phyloP scores from a whole-genome alignment of 306 rosid genomes.

The Spatholobus suberectus region DNA sequence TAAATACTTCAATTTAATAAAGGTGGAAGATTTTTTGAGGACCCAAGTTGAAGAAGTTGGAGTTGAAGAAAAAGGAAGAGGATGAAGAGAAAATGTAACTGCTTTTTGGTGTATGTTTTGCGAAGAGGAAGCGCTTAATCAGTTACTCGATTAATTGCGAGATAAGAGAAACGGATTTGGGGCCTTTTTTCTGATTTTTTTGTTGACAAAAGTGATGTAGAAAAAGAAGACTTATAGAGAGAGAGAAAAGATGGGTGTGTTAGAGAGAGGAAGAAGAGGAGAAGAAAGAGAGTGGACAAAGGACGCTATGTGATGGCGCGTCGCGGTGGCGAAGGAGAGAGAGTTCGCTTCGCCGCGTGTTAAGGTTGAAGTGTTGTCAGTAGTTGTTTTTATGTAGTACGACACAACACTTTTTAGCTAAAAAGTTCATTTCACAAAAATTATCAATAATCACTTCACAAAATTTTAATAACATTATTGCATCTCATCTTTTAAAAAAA shows the following conservation, averaged over 20 bases:
- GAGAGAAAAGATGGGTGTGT: too few species aligned
- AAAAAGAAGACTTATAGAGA: background rate
- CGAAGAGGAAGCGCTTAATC: background rate
- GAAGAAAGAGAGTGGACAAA: background rate
- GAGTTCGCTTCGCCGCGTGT: constrained; percentile 73
- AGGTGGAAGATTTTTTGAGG: constrained; percentile 17
- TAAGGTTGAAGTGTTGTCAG: constrained; percentile 41
- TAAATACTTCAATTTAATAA: constrained; percentile 21
- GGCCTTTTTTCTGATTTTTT: background rate
- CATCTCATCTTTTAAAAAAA: too few species aligned
- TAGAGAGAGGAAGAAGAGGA: background rate
- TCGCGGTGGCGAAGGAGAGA: constrained; percentile 46
- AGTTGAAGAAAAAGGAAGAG: background rate
- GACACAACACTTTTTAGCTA: too few species aligned
- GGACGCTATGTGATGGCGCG: background rate
- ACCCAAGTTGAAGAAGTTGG: background rate
- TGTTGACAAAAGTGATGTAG: background rate
- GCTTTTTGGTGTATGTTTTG: background rate
- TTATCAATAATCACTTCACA: too few species aligned
- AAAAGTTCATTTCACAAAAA: too few species aligned
- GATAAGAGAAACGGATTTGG: constrained; percentile 14
- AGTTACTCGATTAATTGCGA: constrained; percentile 31
- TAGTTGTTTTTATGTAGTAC: background rate
- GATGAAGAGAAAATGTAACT: constrained; percentile 9
- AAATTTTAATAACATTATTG: too few species aligned